Conservation (phyloP, 2,329 filamentous ascomycete species). For the Rhynchosporium agropyri region DNA sequence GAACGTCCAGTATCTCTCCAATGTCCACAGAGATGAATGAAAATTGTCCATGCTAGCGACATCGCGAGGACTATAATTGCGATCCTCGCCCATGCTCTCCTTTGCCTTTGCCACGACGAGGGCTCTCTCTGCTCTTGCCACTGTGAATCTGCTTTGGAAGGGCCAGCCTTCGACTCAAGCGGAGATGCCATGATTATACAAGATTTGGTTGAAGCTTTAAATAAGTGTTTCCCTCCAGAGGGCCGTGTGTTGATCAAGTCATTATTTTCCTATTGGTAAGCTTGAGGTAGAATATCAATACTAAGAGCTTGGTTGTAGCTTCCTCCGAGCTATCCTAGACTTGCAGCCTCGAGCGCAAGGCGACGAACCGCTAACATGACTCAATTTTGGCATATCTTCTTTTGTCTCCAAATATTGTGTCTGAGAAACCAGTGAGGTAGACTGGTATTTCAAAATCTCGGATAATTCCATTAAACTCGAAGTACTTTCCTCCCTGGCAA, state of each 20-base stretch:
- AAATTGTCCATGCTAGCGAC: constrained; percentile 20
- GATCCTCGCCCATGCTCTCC: constrained; percentile 4
- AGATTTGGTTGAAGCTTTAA: not conserved
- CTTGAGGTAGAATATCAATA: constrained; percentile 13
- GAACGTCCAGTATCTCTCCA: constrained; percentile 13
- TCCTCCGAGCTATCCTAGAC: constrained; percentile 7
- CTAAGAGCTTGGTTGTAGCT: constrained; percentile 13
- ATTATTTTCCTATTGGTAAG: constrained; percentile 20
- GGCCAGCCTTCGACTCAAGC: constrained; percentile 31
- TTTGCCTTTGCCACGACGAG: constrained; percentile 17
- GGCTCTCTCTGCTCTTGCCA: constrained; percentile 8
- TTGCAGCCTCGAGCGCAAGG: constrained; percentile 34
- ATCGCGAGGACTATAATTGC: constrained; percentile 20
- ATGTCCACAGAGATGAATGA: constrained; percentile 15
- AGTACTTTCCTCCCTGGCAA: too few species aligned
- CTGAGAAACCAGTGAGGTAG: too few species aligned
- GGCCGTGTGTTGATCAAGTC: constrained; percentile 21
- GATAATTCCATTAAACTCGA: too few species aligned
- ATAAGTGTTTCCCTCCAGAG: constrained; percentile 21
- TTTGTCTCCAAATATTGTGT: too few species aligned
- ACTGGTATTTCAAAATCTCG: too few species aligned
- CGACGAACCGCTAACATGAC: constrained; percentile 13
- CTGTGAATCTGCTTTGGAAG: constrained; percentile 27
- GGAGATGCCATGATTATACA: constrained; percentile 22
- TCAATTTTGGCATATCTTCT: not conserved